phyloP scores from a whole-genome alignment of 108 stramenopile genomes.

The Nitzschia inconspicua region DNA sequence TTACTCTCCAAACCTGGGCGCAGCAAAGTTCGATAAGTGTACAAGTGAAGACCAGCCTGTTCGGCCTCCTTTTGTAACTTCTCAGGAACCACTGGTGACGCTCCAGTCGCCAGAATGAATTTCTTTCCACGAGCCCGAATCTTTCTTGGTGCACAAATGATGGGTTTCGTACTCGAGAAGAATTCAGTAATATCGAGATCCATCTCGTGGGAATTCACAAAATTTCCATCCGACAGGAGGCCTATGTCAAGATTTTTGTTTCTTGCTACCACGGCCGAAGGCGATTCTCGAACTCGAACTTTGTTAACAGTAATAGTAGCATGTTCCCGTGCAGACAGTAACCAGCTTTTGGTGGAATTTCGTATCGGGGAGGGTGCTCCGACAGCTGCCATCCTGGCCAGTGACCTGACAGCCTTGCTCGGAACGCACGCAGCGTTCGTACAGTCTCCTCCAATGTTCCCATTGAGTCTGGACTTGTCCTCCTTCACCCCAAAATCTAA shows the following conservation, averaged over 20 bases:
- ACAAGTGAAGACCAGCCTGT: conserved; percentile 14
- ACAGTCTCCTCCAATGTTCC: conserved; percentile 44
- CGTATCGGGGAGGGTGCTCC: not conserved
- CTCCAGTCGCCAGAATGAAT: conserved; percentile 43
- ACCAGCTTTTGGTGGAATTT: not conserved
- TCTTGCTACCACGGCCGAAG: conserved; percentile 9
- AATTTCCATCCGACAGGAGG: conserved; percentile 4
- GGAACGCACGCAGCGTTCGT: conserved; percentile 55
- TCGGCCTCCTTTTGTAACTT: conserved; percentile 13
- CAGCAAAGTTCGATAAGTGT: conserved; percentile 31
- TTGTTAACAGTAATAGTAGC: conserved; percentile 8
- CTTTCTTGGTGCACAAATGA: not conserved
- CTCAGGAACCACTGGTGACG: conserved; percentile 33
- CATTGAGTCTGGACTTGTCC: not conserved
- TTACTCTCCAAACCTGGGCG: conserved; percentile 21
- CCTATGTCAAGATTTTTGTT: conserved; percentile 28
- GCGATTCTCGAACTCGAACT: conserved; percentile 31
- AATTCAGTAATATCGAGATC: too few species aligned
- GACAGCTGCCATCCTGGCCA: conserved; percentile 15
- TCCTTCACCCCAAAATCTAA: conserved; percentile 9
- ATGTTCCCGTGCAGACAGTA: conserved; percentile 4
- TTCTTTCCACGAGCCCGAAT: conserved; percentile 11
- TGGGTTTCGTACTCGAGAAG: not conserved
- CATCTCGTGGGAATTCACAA: conserved; percentile 14
- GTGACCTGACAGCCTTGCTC: conserved; percentile 37